phyloP scores from a whole-genome alignment of 805 yeast species.

The Starmerella khaoyaiensis region DNA sequence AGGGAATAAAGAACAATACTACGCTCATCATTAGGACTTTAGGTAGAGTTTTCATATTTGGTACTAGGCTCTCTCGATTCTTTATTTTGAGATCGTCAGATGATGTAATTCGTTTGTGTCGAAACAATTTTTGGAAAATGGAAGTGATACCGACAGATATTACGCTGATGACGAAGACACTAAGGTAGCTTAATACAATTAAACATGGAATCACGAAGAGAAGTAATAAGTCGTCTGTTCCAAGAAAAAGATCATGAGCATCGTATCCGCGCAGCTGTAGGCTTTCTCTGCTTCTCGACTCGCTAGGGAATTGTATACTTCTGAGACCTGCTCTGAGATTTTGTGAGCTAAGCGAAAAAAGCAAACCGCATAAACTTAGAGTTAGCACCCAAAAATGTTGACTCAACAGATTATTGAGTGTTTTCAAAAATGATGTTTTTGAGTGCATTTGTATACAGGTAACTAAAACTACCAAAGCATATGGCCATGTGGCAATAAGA shows the following conservation, averaged over 20 bases:
- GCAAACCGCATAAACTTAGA: constrained; percentile 19
- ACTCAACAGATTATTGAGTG: background rate
- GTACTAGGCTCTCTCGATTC: no score
- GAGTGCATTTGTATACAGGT: no score
- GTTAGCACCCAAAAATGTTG: constrained; percentile 12
- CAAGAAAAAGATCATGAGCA: constrained; percentile 20
- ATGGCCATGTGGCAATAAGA: constrained; percentile 41
- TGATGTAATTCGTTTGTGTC: no score
- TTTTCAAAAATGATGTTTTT: background rate
- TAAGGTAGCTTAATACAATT: no score
- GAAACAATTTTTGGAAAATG: no score
- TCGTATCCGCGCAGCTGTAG: constrained; percentile 15
- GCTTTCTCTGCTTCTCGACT: constrained; percentile 20
- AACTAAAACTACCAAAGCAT: constrained; percentile 31
- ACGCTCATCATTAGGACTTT: no score
- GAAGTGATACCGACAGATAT: no score
- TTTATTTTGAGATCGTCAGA: background rate
- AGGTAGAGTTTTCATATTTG: no score
- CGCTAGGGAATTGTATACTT: constrained; percentile 23
- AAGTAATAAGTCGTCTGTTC: constrained; percentile 17
- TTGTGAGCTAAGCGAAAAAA: constrained; percentile 25
- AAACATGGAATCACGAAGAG: no score
- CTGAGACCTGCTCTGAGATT: constrained; percentile 16
- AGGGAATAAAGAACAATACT: constrained; percentile 20
- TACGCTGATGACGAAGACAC: no score